phyloP scores from a whole-genome alignment of 306 rosid genomes.

The Cicer bijugum region DNA sequence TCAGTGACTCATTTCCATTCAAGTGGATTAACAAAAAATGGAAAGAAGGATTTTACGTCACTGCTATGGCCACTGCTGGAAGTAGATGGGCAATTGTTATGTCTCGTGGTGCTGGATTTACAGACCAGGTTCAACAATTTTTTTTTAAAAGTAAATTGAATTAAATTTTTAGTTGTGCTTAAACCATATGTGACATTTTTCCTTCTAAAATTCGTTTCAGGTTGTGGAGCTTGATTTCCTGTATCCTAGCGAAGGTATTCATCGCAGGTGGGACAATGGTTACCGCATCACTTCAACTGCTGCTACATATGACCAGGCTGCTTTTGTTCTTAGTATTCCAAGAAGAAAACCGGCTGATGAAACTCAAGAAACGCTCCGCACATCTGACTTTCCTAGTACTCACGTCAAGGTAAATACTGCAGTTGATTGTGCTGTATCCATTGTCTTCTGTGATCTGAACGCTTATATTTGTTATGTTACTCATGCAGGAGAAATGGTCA shows the following conservation, averaged over 20 bases:
- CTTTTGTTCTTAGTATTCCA: slow-evolving; percentile 84
- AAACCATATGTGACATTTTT: slow-evolving; percentile 7
- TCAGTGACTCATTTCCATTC: slow-evolving; percentile 85
- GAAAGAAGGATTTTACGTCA: slow-evolving; percentile 85
- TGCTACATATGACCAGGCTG: slow-evolving; percentile 93
- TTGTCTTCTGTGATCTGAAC: slow-evolving; percentile 4
- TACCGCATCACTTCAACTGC: slow-evolving; percentile 94
- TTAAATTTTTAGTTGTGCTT: neutral
- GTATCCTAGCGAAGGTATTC: slow-evolving; percentile 96
- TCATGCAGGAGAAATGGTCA: slow-evolving; percentile 89
- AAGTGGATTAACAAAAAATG: slow-evolving; percentile 98
- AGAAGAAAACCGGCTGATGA: slow-evolving; percentile 86
- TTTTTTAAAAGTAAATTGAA: neutral
- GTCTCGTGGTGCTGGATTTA: slow-evolving; percentile 90
- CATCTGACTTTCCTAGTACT: slow-evolving; percentile 89
- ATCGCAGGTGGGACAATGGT: slow-evolving; percentile 79
- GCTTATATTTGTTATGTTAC: slow-evolving; percentile 44
- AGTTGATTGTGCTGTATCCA: slow-evolving; percentile 22
- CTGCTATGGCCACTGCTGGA: slow-evolving; percentile 91
- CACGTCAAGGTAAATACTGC: slow-evolving; percentile 74
- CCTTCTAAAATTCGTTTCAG: slow-evolving; percentile 49
- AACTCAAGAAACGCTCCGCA: slow-evolving; percentile 97
- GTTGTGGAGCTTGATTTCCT: slow-evolving; percentile 92
- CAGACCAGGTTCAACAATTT: slow-evolving; percentile 64
- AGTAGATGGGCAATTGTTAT: slow-evolving; percentile 86